These are phyloP conservation scores for Vigna nakashimae DNA, from an alignment of 306 rosid species.

Conservation along the genomic window DNA sequence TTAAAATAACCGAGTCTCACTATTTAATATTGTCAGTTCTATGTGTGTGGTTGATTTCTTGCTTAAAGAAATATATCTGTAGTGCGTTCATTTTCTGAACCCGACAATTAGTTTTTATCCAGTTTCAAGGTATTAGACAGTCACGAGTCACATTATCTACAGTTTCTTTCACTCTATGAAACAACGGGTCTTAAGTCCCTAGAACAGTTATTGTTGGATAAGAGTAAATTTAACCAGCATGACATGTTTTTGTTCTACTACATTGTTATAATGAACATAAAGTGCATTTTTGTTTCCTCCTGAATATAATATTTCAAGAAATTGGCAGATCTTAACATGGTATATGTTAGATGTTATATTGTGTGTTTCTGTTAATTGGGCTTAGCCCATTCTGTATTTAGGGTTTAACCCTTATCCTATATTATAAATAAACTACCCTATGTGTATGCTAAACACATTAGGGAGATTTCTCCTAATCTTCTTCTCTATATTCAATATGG, in stretches of 20 bases:
- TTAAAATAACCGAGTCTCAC: too few species aligned
- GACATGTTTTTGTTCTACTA: not conserved
- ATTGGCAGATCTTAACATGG: slow-evolving; percentile 11
- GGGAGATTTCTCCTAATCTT: too few species aligned
- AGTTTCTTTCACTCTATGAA: slow-evolving; percentile 30
- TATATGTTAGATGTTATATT: too few species aligned
- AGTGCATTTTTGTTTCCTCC: slow-evolving; percentile 6
- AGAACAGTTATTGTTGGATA: not conserved
- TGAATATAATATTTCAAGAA: slow-evolving; percentile 20
- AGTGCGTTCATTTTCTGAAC: not conserved
- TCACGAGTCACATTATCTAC: not conserved
- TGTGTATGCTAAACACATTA: too few species aligned
- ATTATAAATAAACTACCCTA: too few species aligned
- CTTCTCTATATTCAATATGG: too few species aligned
- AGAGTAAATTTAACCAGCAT: not conserved
- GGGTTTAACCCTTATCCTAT: too few species aligned
- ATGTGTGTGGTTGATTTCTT: too few species aligned
- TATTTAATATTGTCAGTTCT: too few species aligned
- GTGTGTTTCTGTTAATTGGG: too few species aligned
- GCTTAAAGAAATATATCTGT: too few species aligned
- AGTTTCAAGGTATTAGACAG: slow-evolving; percentile 28
- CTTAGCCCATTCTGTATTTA: too few species aligned
- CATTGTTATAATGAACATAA: not conserved
- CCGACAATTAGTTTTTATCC: not conserved
- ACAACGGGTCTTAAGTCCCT: not conserved